Base-by-base conservation (phyloP, 2,329 filamentous ascomycete genomes). In the Fonsecaea pedrosoi region DNA sequence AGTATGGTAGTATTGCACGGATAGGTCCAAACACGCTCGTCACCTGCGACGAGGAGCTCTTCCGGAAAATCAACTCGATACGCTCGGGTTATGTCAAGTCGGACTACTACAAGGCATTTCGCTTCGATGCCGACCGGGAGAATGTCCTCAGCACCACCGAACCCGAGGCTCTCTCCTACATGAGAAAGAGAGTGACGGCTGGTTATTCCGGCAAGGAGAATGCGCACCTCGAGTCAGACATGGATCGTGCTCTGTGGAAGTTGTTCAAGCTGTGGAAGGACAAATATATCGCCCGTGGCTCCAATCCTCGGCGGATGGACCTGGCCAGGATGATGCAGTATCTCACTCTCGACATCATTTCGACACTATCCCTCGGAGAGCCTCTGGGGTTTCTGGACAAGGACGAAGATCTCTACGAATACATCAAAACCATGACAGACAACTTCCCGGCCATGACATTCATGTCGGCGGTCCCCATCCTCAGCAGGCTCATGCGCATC, bases 271-370 rank as follows among this genome's bases (percentile, higher is more conserved):
- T 78, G 81, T 62, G 71, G 68, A 13, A 83, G 83, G 30, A 21
- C 38, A 64, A 30, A 74, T 59, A 59, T 12, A 59, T 45, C 21
- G 37, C 30, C 35, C 9, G 4, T 21, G 37, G 56, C 35, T 25
- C 45, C 18, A 58, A 65, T 13, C 42, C 73, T 4, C 60, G 70
- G 5, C 72, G 74, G 1, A 67, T 86, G 71, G 83, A 87, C 62
- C 71, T 84, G 57, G 81, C 79, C 2, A 75, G 75, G 4, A 84
- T 84, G 68, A 78, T 81, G 2, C 83, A 85, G 40, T 86, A 79
- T 75, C 82, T 87, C 62, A 85, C 85, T 0, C 75, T 87, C 2
- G 86, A 88, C 65, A 81, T 86, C 42, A 85, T 88, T 69, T 83
- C 80, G 40, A 80, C 82, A 48, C 73, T 88, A 3, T 82, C 82